Percentiles rank a stretch among this genome's conserved stretches.
These are phyloP conservation scores for Nemophila menziesii DNA, from an alignment of 257 asterid species.

Conservation along the genomic window DNA sequence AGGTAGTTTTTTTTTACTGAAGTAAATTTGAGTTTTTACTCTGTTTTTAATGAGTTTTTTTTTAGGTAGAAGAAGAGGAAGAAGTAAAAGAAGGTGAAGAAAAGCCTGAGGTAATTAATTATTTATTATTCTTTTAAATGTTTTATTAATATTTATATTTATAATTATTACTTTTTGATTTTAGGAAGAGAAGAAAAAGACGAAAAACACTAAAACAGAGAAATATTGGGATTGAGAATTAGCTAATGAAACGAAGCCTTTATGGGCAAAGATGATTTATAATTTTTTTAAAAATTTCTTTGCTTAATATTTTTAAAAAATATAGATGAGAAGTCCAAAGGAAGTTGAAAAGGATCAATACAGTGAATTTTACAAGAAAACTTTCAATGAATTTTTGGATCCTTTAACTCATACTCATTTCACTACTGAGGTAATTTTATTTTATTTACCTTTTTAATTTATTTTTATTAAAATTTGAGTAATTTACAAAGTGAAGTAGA, in stretches of 20 bases:
- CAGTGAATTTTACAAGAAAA: constrained; percentile 84
- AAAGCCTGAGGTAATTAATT: constrained; percentile 65
- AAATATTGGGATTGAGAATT: constrained; percentile 98
- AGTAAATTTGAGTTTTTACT: no score
- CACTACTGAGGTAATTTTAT: constrained; percentile 84
- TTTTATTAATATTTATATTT: neutral
- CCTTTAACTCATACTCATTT: constrained; percentile 82
- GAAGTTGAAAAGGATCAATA: constrained; percentile 91
- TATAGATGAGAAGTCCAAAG: constrained; percentile 88
- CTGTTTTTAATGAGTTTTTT: no score
- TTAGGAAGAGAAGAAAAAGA: constrained; percentile 68
- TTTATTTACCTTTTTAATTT: neutral
- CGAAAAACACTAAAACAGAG: constrained; percentile 78
- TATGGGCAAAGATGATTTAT: no score
- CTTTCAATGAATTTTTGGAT: constrained; percentile 88
- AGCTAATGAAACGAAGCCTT: constrained; percentile 89
- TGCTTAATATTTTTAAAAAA: constrained; percentile 1
- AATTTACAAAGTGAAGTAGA: constrained; percentile 87
- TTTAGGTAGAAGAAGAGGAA: constrained; percentile 97
- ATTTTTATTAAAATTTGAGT: constrained; percentile 1
- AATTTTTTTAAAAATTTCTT: no score
- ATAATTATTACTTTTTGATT: constrained; percentile 12
- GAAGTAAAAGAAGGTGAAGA: constrained; percentile 94
- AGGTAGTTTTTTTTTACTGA: constrained; percentile 41
- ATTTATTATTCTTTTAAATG: no score